phyloP scores from a whole-genome alignment of 768 basidiomycete genomes.

The Suillus hirtellus region DNA sequence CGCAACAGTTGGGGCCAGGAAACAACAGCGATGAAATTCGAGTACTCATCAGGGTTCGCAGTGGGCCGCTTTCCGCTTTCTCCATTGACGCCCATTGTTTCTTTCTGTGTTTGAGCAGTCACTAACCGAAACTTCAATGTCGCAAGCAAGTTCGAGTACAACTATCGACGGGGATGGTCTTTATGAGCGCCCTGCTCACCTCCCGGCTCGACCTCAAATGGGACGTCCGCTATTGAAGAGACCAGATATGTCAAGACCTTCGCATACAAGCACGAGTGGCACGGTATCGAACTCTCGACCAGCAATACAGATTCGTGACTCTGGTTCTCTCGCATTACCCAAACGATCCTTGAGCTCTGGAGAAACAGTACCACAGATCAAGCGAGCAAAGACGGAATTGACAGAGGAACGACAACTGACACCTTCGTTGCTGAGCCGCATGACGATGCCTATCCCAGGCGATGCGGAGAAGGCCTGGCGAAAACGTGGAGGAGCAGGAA shows the following conservation, averaged over 20 bases:
- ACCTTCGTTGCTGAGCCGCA: conserved; percentile 48
- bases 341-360: conserved; percentile 28
- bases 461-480: conserved; percentile 18
- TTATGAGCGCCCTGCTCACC: conserved; percentile 27
- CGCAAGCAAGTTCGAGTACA: conserved; percentile 17
- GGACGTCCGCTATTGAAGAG: conserved; percentile 17
- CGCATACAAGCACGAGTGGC: conserved; percentile 12
- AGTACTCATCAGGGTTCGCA: conserved; percentile 58
- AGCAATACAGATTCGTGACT: conserved; percentile 11
- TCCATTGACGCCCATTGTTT: conserved; percentile 40
- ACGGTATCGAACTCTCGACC: conserved; percentile 15
- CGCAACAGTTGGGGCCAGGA: conserved; percentile 24
- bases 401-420: conserved; percentile 27
- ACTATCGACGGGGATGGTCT: conserved; percentile 17
- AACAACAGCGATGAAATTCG: conserved; percentile 35
- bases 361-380: conserved; percentile 37
- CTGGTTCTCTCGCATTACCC: conserved; percentile 18
- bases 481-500: conserved; percentile 18
- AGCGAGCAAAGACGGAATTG: conserved; percentile 31
- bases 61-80: conserved; percentile 40
- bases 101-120: conserved; percentile 48
- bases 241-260: conserved; percentile 18
- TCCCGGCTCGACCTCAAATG: conserved; percentile 26
- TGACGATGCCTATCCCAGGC: conserved; percentile 26
- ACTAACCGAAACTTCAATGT: conserved; percentile 26